phyloP scores from a whole-genome alignment of 2,329 filamentous ascomycete species.

The Magnaporthiopsis poae region DNA sequence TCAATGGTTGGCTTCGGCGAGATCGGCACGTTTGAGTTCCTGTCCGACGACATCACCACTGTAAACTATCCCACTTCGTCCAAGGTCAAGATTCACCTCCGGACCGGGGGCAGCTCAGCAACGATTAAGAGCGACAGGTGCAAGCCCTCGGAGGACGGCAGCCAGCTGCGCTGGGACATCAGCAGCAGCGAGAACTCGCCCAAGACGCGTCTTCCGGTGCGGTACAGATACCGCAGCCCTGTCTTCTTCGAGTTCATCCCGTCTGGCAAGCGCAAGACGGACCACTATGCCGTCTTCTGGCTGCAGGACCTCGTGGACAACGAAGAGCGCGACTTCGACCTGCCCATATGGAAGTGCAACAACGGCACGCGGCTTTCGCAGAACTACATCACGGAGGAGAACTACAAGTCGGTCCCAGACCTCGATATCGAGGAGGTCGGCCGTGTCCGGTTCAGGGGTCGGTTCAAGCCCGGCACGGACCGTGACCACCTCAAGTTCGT shows the following conservation, averaged over 20 bases:
- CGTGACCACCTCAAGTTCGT: constrained; percentile 76
- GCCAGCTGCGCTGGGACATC: constrained; percentile 41
- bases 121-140: constrained; percentile 57
- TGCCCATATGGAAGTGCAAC: constrained; percentile 84
- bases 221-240: constrained; percentile 80
- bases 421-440: constrained; percentile 72
- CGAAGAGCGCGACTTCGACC: constrained; percentile 64
- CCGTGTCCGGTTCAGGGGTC: constrained; percentile 65
- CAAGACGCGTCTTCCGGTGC: constrained; percentile 67
- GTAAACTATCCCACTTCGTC: constrained; percentile 33
- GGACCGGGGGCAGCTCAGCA: constrained; percentile 75
- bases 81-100: constrained; percentile 66
- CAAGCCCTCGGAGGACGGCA: constrained; percentile 43
- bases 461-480: constrained; percentile 85
- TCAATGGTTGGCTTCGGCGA: constrained; percentile 78
- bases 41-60: constrained; percentile 58
- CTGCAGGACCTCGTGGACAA: constrained; percentile 75
- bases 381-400: constrained; percentile 81
- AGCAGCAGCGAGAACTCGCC: constrained; percentile 27
- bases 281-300: constrained; percentile 76
- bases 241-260: constrained; percentile 79
- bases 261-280: constrained; percentile 56
- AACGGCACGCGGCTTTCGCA: constrained; percentile 69
- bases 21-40: constrained; percentile 86
- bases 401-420: constrained; percentile 59